Conservation (phyloP, 305 asterid species). For the Rubia peregrina region DNA sequence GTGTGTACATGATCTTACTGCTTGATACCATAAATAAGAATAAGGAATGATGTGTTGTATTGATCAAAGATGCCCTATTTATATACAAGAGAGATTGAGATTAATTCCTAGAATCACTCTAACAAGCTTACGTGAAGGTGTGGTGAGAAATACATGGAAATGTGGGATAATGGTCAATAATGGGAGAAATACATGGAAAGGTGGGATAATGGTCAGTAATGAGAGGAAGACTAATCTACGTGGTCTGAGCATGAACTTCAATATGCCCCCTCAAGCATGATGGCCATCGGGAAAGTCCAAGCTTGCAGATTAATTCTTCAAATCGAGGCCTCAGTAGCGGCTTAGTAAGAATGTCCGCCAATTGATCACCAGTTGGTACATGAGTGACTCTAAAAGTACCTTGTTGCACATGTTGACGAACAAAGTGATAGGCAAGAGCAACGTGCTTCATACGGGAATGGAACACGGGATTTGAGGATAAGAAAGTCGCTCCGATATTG, state of each 20-base stretch:
- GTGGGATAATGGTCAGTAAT: too few species aligned
- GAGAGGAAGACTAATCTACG: background rate
- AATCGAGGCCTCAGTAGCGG: background rate
- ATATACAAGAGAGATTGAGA: background rate
- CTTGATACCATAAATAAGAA: background rate
- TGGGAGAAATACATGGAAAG: background rate
- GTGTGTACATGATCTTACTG: background rate
- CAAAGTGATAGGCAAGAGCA: background rate
- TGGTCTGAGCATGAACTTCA: background rate
- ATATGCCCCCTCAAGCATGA: background rate
- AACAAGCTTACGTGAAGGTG: background rate
- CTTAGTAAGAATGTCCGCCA: background rate
- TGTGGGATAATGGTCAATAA: too few species aligned
- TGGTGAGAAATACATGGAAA: too few species aligned
- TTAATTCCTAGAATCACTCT: too few species aligned
- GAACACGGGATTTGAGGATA: background rate
- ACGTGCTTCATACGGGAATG: background rate
- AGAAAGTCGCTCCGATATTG: too few species aligned
- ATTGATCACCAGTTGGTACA: background rate
- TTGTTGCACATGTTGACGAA: background rate
- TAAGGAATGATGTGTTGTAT: background rate
- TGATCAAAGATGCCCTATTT: background rate
- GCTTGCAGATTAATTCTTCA: background rate
- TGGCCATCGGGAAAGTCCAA: background rate
- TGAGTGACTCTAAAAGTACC: background rate